A percentile compares a stretch with the other conserved stretches of the same genome.
These are phyloP conservation scores for Periconia sp. DNA, from an alignment of 2,329 filamentous ascomycete genomes.

Conservation along the genomic window DNA sequence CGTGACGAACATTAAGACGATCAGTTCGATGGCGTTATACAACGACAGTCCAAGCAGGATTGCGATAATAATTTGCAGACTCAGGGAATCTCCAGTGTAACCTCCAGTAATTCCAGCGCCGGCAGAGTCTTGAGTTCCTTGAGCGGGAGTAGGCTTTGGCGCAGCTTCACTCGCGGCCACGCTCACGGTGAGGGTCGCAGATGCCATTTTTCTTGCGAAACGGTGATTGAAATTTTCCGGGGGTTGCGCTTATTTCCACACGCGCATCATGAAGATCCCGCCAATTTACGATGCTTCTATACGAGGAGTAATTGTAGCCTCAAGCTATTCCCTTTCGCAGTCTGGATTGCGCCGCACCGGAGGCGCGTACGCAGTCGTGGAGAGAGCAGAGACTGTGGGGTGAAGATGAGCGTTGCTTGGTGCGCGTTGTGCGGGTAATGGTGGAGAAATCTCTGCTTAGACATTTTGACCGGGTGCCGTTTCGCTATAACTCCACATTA, in stretches of 20 bases:
- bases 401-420: not conserved
- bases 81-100: slow-evolving; percentile 34
- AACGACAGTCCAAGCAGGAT: slow-evolving; percentile 40
- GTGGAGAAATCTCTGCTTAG: slow-evolving; percentile 14
- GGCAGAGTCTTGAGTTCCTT: slow-evolving; percentile 28
- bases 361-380: not conserved
- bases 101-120: slow-evolving; percentile 36
- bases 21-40: slow-evolving; percentile 49
- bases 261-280: not conserved
- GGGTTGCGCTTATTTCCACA: not conserved
- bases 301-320: not conserved
- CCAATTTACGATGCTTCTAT: not conserved
- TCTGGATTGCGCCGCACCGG: not conserved
- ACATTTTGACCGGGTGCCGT: slow-evolving; percentile 1
- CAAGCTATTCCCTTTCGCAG: not conserved
- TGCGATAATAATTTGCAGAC: slow-evolving; percentile 35
- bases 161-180: slow-evolving; percentile 15
- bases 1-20: slow-evolving; percentile 50
- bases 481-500: not conserved
- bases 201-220: slow-evolving; percentile 14
- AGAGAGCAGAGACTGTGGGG: not conserved
- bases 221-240: not conserved
- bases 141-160: slow-evolving; percentile 24
- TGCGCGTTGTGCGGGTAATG: not conserved
- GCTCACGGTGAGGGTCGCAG: slow-evolving; percentile 8